A percentile compares a stretch with the other conserved stretches of the same genome.
phyloP scores from a whole-genome alignment of 352 stramenopile genomes.

The Pythium brachiatum region DNA sequence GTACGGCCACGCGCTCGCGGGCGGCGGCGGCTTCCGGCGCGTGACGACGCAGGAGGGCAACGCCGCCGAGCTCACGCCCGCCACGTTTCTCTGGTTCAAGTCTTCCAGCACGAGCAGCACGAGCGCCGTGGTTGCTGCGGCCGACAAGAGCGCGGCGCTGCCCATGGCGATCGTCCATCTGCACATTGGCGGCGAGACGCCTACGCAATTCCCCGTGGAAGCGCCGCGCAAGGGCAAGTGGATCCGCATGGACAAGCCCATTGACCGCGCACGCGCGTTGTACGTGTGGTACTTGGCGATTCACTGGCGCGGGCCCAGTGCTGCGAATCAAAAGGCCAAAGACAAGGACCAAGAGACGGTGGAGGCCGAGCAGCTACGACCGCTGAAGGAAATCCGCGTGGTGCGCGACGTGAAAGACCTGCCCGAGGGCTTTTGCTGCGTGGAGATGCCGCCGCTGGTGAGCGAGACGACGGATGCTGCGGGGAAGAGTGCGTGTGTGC shows the following conservation, averaged over 20 bases:
- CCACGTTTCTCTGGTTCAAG: constrained; percentile 88
- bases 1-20: constrained; percentile 83
- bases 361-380: constrained; percentile 27
- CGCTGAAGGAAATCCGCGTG: constrained; percentile 81
- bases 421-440: constrained; percentile 58
- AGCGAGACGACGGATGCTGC: constrained; percentile 30
- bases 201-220: constrained; percentile 13
- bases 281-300: constrained; percentile 63
- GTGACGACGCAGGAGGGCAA: constrained; percentile 72
- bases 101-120: constrained; percentile 23
- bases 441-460: constrained; percentile 50
- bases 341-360: constrained; percentile 2
- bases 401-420: constrained; percentile 65
- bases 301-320: constrained; percentile 11
- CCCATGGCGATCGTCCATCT: constrained; percentile 52
- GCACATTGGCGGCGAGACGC: constrained; percentile 34
- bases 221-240: constrained; percentile 27
- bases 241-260: constrained; percentile 70
- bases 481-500: constrained; percentile 29
- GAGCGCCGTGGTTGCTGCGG: not conserved
- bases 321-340: constrained; percentile 1
- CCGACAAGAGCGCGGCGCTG: not conserved
- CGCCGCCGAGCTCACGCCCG: constrained; percentile 74
- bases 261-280: constrained; percentile 55
- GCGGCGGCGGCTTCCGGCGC: constrained; percentile 75